Percentiles rank a stretch among this genome's conserved stretches.
Conservation (phyloP, 768 basidiomycete genomes). For the Tylopilus cervinicoccineus region DNA sequence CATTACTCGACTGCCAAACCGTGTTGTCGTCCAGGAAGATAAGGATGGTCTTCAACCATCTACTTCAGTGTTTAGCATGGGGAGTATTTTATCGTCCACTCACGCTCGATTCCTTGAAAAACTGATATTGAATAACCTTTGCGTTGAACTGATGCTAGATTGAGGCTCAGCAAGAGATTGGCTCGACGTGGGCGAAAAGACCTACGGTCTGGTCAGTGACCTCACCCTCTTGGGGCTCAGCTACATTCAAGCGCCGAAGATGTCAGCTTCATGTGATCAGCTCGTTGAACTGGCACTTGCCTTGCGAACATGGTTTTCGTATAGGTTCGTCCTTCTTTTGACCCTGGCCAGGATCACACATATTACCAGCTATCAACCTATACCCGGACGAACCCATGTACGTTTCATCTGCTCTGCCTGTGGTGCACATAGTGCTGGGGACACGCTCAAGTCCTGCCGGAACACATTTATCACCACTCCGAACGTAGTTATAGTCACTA, state of each 20-base stretch:
- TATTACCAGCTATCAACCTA: constrained; percentile 89
- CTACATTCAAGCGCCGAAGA: constrained; percentile 32
- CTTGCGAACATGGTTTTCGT: constrained; percentile 74
- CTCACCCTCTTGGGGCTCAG: constrained; percentile 76
- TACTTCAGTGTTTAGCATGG: not conserved
- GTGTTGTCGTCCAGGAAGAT: constrained; percentile 71
- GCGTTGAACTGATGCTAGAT: constrained; percentile 62
- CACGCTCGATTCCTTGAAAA: constrained; percentile 79
- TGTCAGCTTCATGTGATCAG: not conserved
- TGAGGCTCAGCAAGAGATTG: constrained; percentile 4
- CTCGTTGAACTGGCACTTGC: constrained; percentile 32
- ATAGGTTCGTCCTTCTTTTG: constrained; percentile 63
- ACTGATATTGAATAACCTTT: constrained; percentile 69
- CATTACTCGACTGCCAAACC: constrained; percentile 93
- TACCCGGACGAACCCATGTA: constrained; percentile 92
- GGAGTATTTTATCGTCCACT: constrained; percentile 9
- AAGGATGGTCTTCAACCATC: constrained; percentile 61
- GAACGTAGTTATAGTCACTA: constrained; percentile 89
- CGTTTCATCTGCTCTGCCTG: constrained; percentile 45
- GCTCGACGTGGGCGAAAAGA: not conserved
- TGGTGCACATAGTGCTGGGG: constrained; percentile 65
- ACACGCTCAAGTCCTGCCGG: constrained; percentile 87
- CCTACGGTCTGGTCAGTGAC: constrained; percentile 73
- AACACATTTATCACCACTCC: constrained; percentile 69
- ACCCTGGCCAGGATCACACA: constrained; percentile 61